Percentiles rank a stretch among this genome's conserved stretches.
These are phyloP conservation scores for Lathyrus aphaca DNA, from an alignment of 306 rosid species.

Conservation along the genomic window DNA sequence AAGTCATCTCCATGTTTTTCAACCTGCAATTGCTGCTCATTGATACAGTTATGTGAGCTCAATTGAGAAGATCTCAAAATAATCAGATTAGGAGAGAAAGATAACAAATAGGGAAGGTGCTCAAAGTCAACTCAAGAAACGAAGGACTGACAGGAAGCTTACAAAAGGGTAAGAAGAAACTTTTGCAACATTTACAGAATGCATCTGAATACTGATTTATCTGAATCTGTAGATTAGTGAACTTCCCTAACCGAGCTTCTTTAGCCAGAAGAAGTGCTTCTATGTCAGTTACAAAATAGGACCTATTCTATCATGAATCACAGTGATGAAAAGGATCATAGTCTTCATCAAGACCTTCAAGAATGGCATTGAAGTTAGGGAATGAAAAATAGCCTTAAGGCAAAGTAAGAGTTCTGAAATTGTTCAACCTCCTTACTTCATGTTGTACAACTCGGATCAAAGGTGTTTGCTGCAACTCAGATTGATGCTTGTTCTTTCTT, in stretches of 20 bases:
- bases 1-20: background rate
- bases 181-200: background rate
- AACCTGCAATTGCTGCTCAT: background rate
- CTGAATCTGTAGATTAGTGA: background rate
- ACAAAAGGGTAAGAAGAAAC: background rate
- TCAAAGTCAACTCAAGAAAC: background rate
- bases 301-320: background rate
- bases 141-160: background rate
- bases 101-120: background rate
- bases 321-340: background rate
- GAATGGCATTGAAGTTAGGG: background rate
- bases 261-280: background rate
- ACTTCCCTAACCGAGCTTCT: background rate
- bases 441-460: background rate
- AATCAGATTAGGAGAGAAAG: background rate
- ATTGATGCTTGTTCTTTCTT: background rate
- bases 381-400: background rate
- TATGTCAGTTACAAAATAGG: background rate
- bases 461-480: background rate
- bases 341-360: background rate
- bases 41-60: background rate
- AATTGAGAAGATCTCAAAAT: background rate
- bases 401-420: background rate
- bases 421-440: constrained; percentile 4
- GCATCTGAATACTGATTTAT: background rate